Base-by-base conservation (phyloP, 495 filamentous ascomycete species). In the Penicillium macrosclerotiorum region DNA sequence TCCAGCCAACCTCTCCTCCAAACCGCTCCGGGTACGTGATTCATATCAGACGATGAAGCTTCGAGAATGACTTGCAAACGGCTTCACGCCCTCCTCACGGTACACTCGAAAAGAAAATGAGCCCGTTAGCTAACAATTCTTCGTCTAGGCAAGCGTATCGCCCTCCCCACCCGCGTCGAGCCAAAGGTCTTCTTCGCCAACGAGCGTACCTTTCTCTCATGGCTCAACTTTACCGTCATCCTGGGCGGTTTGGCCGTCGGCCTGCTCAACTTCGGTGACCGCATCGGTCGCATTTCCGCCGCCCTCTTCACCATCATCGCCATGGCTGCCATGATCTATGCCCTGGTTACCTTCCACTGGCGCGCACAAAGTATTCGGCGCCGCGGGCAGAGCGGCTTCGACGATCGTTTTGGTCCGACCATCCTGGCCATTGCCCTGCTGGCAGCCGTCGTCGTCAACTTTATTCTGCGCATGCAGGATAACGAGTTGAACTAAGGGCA, bases 101-200 rank as follows among this genome's bases (percentile, higher is more conserved):
- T 38, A 13, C 35, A 1, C 20, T 12, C 12, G 17, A 13, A 38
- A 27, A 27, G 25, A 27, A 27, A 27, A 37, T 25, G n/a, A 37
- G 16, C 23, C 22, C 35, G 8, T 13, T 26, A 27, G 24, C 43
- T 47, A 26, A 42, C 31, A 22, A 31, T 24, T 9, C 34, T 14
- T 38, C 34, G 8, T 27, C 5, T 52, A 90, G 90, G 90, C 77
- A 99, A 99, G 67, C 90, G 93, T 54, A 99, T 99, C 65, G 91
- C 94, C 50, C 89, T 99, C 50, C 93, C 93, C 42, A 95, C 90
- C 31, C 90, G 93, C 51, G 91, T 99, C 68, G 93, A 99, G 65
- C 93, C 93, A 29, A 99, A 99, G 70, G 93, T 98, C 72, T 99
- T 97, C 83, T 99, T 99, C 78, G 93, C 93, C 67, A 97, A 97